Percentiles rank a stretch among this genome's conserved stretches.
Conservation (phyloP, 116 monocot species). For the Trichopus zeylanicus region DNA sequence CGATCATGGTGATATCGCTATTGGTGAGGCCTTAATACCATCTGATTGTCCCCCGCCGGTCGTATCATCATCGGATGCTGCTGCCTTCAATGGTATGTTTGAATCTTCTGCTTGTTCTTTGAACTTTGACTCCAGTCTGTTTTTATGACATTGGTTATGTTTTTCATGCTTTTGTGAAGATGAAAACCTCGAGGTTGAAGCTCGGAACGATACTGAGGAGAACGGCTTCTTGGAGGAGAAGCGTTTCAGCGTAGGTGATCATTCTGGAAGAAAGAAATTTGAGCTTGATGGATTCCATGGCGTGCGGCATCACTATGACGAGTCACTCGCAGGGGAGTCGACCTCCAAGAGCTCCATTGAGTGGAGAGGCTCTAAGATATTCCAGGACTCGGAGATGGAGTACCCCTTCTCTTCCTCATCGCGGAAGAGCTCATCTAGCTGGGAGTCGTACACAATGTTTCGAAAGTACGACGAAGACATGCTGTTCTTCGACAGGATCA, state of each 20-base stretch:
- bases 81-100: conserved; percentile 11
- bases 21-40: conserved; percentile 3
- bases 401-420: conserved; percentile 89
- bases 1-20: neutral
- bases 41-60: conserved; percentile 9
- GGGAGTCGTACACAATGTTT: conserved; percentile 73
- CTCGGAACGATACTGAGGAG: conserved; percentile 6
- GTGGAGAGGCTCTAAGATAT: conserved; percentile 60
- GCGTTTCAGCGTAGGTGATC: neutral
- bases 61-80: conserved; percentile 11
- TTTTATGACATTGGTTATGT: too few species aligned
- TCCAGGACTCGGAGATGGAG: conserved; percentile 78
- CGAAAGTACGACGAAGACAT: conserved; percentile 94
- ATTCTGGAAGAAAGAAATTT: conserved; percentile 13
- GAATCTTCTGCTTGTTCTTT: neutral
- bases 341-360: conserved; percentile 88
- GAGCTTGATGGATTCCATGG: conserved; percentile 16
- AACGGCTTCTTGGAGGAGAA: conserved; percentile 22
- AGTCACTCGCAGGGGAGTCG: conserved; percentile 52
- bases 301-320: conserved; percentile 12
- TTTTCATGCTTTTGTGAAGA: too few species aligned
- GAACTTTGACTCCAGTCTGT: too few species aligned
- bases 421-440: conserved; percentile 64
- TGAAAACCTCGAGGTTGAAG: too few species aligned
- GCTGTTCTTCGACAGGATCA: conserved; percentile 67